These are phyloP conservation scores for Acanthamoeba sp. DNA, from an alignment of 208 protist species.

Conservation along the genomic window DNA sequence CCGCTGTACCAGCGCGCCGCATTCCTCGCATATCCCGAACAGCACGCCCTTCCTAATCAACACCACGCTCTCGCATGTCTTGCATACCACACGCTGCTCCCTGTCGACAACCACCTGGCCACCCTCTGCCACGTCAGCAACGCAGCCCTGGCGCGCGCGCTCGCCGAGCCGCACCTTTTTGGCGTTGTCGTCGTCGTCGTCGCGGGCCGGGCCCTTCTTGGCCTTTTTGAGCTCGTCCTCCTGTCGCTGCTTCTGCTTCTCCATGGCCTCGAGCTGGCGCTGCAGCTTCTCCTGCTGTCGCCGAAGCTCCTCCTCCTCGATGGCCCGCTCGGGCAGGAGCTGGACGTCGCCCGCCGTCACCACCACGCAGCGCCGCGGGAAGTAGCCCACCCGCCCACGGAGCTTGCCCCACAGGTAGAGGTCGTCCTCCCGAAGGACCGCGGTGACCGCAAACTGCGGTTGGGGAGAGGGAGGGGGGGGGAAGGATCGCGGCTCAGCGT, in stretches of 20 bases:
- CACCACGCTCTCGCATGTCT: neutral
- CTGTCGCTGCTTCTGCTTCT: neutral
- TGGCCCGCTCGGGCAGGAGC: neutral
- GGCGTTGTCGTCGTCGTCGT: neutral
- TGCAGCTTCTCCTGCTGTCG: neutral
- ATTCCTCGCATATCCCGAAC: neutral
- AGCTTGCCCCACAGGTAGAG: neutral
- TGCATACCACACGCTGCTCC: neutral
- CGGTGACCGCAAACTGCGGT: neutral
- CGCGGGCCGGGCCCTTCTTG: neutral
- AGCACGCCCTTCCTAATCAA: neutral
- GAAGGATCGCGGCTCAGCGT: too few species aligned
- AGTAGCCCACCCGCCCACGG: neutral
- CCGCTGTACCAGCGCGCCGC: neutral
- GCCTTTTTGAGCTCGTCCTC: neutral
- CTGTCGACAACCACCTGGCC: neutral
- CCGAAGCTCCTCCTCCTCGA: neutral
- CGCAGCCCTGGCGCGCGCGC: too few species aligned
- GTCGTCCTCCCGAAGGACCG: neutral
- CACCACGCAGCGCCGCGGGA: neutral
- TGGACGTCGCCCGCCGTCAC: neutral
- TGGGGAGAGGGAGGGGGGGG: too few species aligned
- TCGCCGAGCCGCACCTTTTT: neutral
- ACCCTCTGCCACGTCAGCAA: neutral
- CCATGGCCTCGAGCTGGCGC: conserved; percentile 6